Base-by-base conservation (phyloP, 768 basidiomycete species). In the Pleurotus giganteus region DNA sequence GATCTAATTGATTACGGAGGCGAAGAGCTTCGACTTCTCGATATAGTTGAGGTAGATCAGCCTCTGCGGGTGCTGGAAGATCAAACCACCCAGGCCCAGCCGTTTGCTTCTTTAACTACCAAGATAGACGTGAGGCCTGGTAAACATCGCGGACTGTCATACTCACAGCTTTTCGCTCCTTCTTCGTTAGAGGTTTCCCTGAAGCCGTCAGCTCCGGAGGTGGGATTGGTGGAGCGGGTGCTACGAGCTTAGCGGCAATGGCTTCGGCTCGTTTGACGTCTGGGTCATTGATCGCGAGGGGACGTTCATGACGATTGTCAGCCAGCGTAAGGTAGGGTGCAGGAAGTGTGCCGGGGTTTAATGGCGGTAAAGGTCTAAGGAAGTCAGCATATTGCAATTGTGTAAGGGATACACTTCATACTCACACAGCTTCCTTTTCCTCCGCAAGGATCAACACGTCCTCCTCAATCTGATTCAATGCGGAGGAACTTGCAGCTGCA, bases 11-110 rank as follows among this genome's bases (percentile, higher is more conserved):
- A 65, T 93, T 93, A 47, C 88, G 83, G 44, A 97, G 73, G 27
- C 92, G 86, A 54, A 95, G 74, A 0, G 94, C 88, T 66, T 95
- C 90, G 9, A 93, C 87, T 72, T 97, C 93, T 49, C 89, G 87
- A 62, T 93, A 72, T 36, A 94, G 69, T 32, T 84, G 79, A 31
- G 91, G 89, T 13, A 91, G 74, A 57, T 94, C 91, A 11, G 88
- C 83, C 61, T 89, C 88, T 12, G 82, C 69, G 19, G 93, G 92
- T 15, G 89, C 86, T 17, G 93, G 91, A 53, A 95, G 78, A 67
- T 94, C 89, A 66, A 92, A 94, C 92, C 93, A 96, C 54, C 81
- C 79, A 42, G 84, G 78, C 0, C 93, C 92, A 4, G 91, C 81
- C 1, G 91, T 94, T 61, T 80, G 78, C 26, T 78, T 80, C 65